phyloP scores from a whole-genome alignment of 1,139 yeast species.

The Pneumocystis sp. region DNA sequence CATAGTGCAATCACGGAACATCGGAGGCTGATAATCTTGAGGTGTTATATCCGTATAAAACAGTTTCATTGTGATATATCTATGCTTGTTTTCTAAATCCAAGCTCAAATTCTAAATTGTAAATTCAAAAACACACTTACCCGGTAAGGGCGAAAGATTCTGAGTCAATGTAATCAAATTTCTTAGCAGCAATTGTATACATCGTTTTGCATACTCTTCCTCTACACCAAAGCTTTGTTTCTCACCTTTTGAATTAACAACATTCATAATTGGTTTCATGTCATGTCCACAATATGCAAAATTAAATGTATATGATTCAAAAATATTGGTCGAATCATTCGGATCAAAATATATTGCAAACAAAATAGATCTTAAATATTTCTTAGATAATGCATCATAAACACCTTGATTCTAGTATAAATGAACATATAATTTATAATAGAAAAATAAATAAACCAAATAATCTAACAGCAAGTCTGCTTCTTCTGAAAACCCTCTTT shows the following conservation, averaged over 20 bases:
- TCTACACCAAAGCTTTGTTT: slow-evolving; percentile 7
- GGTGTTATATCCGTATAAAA: slow-evolving; percentile 37
- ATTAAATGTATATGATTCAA: slow-evolving; percentile 38
- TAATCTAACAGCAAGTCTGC: slow-evolving; percentile 36
- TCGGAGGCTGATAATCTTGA: slow-evolving; percentile 32
- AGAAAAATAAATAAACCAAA: slow-evolving; percentile 24
- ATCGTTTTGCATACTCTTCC: slow-evolving; percentile 26
- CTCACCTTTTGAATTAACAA: slow-evolving; percentile 14
- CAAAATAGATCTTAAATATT: slow-evolving; percentile 32
- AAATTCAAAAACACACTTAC: neutral
- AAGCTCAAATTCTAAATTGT: neutral
- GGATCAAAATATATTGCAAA: slow-evolving; percentile 33
- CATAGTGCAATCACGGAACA: slow-evolving; percentile 32
- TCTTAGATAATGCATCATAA: slow-evolving; percentile 29
- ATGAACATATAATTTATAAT: neutral
- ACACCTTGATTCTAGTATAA: slow-evolving; percentile 28
- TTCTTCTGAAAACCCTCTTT: slow-evolving; percentile 30
- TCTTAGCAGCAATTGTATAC: slow-evolving; percentile 34
- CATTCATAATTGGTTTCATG: slow-evolving; percentile 20
- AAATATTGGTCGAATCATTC: slow-evolving; percentile 26
- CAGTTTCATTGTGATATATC: slow-evolving; percentile 33
- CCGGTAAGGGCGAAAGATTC: slow-evolving; percentile 35
- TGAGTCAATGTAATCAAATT: slow-evolving; percentile 40
- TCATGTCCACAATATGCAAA: slow-evolving; percentile 27
- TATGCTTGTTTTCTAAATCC: slow-evolving; percentile 18